Conservation (phyloP, 768 basidiomycete genomes). For the Hygrocybe punicea region DNA sequence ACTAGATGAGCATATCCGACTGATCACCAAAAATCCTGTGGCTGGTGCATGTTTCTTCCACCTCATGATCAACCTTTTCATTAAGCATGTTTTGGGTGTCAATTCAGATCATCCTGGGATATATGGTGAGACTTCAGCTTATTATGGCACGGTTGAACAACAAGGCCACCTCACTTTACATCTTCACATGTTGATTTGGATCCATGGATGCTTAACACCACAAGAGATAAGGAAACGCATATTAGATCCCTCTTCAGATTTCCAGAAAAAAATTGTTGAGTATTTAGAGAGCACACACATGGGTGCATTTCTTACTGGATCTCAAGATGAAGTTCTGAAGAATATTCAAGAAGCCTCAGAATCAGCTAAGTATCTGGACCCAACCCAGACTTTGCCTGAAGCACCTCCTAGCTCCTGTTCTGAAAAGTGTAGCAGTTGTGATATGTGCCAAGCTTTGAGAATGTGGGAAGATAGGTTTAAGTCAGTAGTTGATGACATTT, state of each 20-base stretch:
- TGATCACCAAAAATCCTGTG: conserved; percentile 13
- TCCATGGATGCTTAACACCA: conserved; percentile 25
- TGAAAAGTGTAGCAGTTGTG: conserved; percentile 8
- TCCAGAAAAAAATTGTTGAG: conserved; percentile 24
- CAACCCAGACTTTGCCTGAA: conserved; percentile 21
- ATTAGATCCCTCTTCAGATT: conserved; percentile 19
- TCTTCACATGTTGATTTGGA: conserved; percentile 38
- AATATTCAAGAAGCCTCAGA: neutral
- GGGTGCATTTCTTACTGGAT: conserved; percentile 31
- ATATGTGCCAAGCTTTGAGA: conserved; percentile 30
- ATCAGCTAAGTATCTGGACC: conserved; percentile 17
- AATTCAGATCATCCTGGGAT: conserved; percentile 17
- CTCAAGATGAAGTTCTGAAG: conserved; percentile 14
- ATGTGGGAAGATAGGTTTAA: no score
- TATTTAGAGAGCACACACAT: conserved; percentile 33
- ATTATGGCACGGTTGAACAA: conserved; percentile 35
- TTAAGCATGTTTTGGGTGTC: conserved; percentile 24
- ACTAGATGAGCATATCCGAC: conserved; percentile 2
- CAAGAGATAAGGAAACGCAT: conserved; percentile 33
- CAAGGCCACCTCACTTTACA: conserved; percentile 39
- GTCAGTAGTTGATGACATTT: no score
- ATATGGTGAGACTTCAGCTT: conserved; percentile 29
- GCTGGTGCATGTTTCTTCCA: conserved; percentile 26
- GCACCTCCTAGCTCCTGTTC: conserved; percentile 14
- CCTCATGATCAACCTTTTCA: conserved; percentile 19